Evolutionary conservation across 2,329 filamentous ascomycete genomes (phyloP), one percentile per base, ranked within the genome.

Genomic region (Zasmidium cellare): DNA sequence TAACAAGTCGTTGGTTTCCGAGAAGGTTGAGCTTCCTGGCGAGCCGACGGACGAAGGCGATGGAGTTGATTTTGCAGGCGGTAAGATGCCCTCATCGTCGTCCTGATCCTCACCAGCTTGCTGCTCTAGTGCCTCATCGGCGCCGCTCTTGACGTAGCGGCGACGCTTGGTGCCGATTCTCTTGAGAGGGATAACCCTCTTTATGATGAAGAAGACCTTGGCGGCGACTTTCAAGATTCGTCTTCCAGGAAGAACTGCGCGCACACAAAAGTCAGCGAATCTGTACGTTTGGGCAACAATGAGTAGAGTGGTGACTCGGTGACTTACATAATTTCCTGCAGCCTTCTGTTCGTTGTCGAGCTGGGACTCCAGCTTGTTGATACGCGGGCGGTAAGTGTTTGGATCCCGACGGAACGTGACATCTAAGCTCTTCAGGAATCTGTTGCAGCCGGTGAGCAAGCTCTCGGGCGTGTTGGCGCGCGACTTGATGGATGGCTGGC

Each of bases 341-440:
- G 92, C 69, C 84, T 99, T 99, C 84, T 99, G 94, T 75, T 97
- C 94, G 76, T 97, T 92, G 77, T 99, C 94, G 67, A 97, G 85
- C 81, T 99, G 94, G 73, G 90, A 94, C 77, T 92, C 88, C 72
- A 86, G 80, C 85, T 99, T 99, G 86, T 99, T 99, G 83, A 99
- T 99, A 79, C 96, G 91, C 62, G 96, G 94, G 61, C 94, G 88
- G 84, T 86, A 99, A 72, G 94, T 96, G 79, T 88, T 92, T 62
- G 96, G 94, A 73, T 99, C 94, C 75, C 96, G 92, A 71, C 94
- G 91, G 89, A 99, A 99, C 51, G 94, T 97, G 69, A 99, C 94
- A 70, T 99, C 91, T 63, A 99, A 82, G 77, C 92, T 97, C 85
- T 96, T 91, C 75, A 99, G 79, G 84, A 99, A 99, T 60, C 83